phyloP scores from a whole-genome alignment of 1,139 yeast genomes.

The Spathaspora sp. region DNA sequence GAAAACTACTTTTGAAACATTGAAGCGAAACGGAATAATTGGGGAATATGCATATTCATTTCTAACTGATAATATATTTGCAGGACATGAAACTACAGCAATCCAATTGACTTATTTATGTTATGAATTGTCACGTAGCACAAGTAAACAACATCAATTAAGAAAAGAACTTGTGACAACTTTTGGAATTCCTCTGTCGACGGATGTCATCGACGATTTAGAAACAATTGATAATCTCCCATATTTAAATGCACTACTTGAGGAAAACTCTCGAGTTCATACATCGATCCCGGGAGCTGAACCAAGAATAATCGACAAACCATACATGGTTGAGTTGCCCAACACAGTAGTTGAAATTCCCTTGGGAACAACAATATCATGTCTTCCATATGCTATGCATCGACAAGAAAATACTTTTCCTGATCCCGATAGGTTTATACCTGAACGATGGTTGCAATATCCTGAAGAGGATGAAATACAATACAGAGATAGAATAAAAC shows the following conservation, averaged over 20 bases:
- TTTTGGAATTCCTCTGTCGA: conserved; percentile 31
- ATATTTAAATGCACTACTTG: conserved; percentile 54
- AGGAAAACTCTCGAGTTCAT: conserved; percentile 61
- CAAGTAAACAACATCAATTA: conserved; percentile 40
- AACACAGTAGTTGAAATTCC: conserved; percentile 39
- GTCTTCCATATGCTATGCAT: conserved; percentile 68
- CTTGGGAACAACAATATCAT: conserved; percentile 55
- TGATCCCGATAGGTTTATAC: conserved; percentile 50
- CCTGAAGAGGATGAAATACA: conserved; percentile 31
- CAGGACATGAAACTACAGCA: conserved; percentile 81
- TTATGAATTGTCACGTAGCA: conserved; percentile 54
- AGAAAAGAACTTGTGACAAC: conserved; percentile 38
- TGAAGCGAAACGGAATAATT: conserved; percentile 31
- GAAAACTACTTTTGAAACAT: conserved; percentile 34
- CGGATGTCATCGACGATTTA: conserved; percentile 28
- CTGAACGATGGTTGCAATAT: conserved; percentile 60
- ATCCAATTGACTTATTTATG: conserved; percentile 59
- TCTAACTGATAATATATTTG: conserved; percentile 46
- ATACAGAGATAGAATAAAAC: conserved; percentile 36
- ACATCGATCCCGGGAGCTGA: conserved; percentile 77
- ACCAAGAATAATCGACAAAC: conserved; percentile 51
- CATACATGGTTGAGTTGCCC: conserved; percentile 21
- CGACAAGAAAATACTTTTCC: conserved; percentile 51
- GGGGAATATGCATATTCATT: conserved; percentile 41
- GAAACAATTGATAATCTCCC: conserved; percentile 51